A percentile compares a stretch with the other conserved stretches of the same genome.
These are phyloP conservation scores for Erythrophleum ivorense DNA, from an alignment of 331 rosid genomes.

Conservation along the genomic window DNA sequence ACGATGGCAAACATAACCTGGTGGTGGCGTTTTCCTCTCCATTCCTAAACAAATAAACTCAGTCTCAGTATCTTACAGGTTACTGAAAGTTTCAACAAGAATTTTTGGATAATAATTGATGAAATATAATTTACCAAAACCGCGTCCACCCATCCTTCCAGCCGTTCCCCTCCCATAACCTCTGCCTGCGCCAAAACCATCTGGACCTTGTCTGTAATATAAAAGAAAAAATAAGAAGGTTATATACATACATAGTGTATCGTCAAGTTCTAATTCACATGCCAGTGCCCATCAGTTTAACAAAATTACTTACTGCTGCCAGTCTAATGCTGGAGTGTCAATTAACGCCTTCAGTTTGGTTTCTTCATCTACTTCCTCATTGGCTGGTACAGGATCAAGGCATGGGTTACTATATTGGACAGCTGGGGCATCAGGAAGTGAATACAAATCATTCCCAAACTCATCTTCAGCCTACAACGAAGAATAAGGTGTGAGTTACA, in stretches of 20 bases:
- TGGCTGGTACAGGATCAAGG: too few relatives aligned
- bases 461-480: too few relatives aligned
- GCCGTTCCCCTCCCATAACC: slow-evolving; percentile 85
- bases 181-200: slow-evolving; percentile 74
- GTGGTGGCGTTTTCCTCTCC: slow-evolving; percentile 93
- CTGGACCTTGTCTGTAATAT: slow-evolving; percentile 81
- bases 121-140: slow-evolving; percentile 96
- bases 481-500: too few relatives aligned
- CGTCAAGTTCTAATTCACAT: too few relatives aligned
- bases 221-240: not conserved
- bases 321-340: slow-evolving; percentile 82
- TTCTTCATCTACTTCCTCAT: slow-evolving; percentile 84
- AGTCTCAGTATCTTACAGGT: too few relatives aligned
- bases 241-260: too few relatives aligned
- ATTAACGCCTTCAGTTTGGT: slow-evolving; percentile 87
- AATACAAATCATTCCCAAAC: slow-evolving; percentile 86
- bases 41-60: slow-evolving; percentile 63
- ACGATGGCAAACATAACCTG: slow-evolving; percentile 88
- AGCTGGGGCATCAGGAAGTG: slow-evolving; percentile 75
- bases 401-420: slow-evolving; percentile 62
- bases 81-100: slow-evolving; percentile 34
- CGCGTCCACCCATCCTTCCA: slow-evolving; percentile 89
- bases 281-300: too few relatives aligned
- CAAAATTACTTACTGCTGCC: slow-evolving; percentile 73
- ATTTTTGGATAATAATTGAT: too few relatives aligned